Base-by-base conservation (phyloP, 139 green algal genomes). In the Desmodesmus armatus region DNA sequence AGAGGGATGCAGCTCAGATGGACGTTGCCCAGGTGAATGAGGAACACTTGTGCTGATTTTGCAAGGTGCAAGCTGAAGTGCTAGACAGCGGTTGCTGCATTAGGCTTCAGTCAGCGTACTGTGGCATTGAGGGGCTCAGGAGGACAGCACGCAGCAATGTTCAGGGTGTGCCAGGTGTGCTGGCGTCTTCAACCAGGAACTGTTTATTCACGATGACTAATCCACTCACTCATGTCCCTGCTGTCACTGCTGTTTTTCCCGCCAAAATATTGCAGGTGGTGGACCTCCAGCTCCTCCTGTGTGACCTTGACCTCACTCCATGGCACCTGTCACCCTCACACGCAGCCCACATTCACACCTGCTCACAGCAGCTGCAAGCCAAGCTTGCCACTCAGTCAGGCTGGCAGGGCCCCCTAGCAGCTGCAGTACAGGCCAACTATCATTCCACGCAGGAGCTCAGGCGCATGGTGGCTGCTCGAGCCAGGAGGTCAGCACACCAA, bases 271-370 rank as follows among this genome's bases (percentile, higher is more conserved):
- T 29, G 19, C 66, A 74, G 66, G 35, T 49, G 66, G 66, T 74
- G 35, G 35, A 49, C 17, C 35, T 74, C 33, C 66, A 74, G 66
- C 66, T 74, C 33, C 35, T 74, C 33, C 35, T 74, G 66, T 74
- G 66, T 74, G 35, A 74, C 33, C 66, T 74, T 49, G 66, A 49
- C 66, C n/a, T 74, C 33, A 33, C 44, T n/a, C 62, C 62, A 17
- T 29, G 39, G 62, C 62, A 39, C 62, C 0, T 44, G 35, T 74
- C 21, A 74, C 33, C 66, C 29, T 2, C 33, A 44, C 35, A 69
- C 37, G 60, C 60, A 39, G 60, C 60, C 60, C 7, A n/a, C 37
- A 19, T 29, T 39, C 11, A 69, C 60, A 21, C 35, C 60, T 27
- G 60, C 3, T 69, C 60, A 4, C 60, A 69, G 60, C 60, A 69